Base-by-base conservation (phyloP, 495 filamentous ascomycete genomes). In the Geoglossum glabrum region DNA sequence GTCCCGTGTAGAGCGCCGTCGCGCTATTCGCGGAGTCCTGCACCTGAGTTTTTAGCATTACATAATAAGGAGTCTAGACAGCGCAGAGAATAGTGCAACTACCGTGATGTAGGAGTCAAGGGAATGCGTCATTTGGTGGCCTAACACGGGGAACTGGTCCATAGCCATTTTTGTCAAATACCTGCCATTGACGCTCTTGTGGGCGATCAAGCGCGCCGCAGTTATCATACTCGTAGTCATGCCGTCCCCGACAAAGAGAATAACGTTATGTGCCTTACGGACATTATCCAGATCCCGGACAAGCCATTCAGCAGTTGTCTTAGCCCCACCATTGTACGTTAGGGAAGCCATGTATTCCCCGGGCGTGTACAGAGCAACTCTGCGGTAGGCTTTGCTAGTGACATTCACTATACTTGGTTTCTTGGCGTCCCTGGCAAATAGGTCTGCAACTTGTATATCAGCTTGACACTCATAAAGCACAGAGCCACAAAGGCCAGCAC, bases 201-300 rank as follows among this genome's bases (percentile, higher is more conserved):
- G 84, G 4, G 74, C 84, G 43, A 87, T 79, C 54, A 87, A 70
- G 34, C 84, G 79, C n/a, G 83, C 83, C 49, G 82, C 82, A 0
- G 74, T 76, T 57, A 76, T 75, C 40, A 61, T 60, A 26, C 19
- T 33, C 25, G 19, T 31, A 0, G 30, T 25, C 84, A 87, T 87
- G 56, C 84, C 82, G 59, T 85, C 82, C 66, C 83, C 84, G 55
- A 87, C 80, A 70, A 87, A 87, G 52, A 87, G 74, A 55, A 87
- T 76, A 58, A 87, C 76, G 62, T 87, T 87, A 78, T 87, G 87
- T 2, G 83, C 79, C 69, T 77, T 82, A 64, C 83, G 79, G 66
- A 72, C 71, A 4, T 72, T 72, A 21, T 73, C 72, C 11, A 86
- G 60, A 54, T 82, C 79, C n/a, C 84, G 76, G 10, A 87, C 84